Percentiles rank a stretch among this genome's conserved stretches.
Evolutionary conservation across 1,284 basidiomycete species (phyloP).

Genomic region (Pseudozyma sp.): DNA sequence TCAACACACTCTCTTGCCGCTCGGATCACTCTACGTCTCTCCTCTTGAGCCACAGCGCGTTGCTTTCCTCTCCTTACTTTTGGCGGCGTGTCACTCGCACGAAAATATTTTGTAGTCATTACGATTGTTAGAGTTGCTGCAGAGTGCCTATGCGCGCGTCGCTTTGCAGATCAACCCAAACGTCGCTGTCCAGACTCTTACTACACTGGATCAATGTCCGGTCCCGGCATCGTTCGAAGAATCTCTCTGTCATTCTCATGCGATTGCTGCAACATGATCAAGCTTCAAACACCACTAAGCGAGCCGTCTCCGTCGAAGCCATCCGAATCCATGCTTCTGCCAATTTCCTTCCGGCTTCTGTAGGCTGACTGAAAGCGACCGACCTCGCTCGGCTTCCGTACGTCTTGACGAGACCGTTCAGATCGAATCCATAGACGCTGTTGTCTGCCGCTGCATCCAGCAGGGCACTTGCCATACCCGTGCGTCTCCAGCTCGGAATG

Average conservation of each 20-base stretch:
- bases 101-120: no score
- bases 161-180: no score
- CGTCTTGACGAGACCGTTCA: conserved; percentile 20
- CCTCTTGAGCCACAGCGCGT: conserved; percentile 11
- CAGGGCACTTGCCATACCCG: conserved; percentile 49
- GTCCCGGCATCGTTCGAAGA: no score
- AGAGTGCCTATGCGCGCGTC: no score
- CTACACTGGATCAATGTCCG: no score
- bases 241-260: no score
- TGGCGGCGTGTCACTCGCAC: not conserved
- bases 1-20: conserved; percentile 21
- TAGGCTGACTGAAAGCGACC: conserved; percentile 63
- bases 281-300: conserved; percentile 45
- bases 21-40: conserved; percentile 33
- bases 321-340: conserved; percentile 56
- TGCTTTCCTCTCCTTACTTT: no score
- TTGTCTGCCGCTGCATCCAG: conserved; percentile 55
- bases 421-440: conserved; percentile 55
- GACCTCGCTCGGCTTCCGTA: conserved; percentile 47
- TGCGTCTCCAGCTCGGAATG: conserved; percentile 46
- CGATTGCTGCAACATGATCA: conserved; percentile 2
- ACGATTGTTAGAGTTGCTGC: no score
- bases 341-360: conserved; percentile 53
- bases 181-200: no score
- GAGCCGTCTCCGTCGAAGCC: conserved; percentile 5